A percentile compares a stretch with the other conserved stretches of the same genome.
Evolutionary conservation across 1,139 yeast genomes (phyloP).

Genomic region (Ogataea hybrid): DNA sequence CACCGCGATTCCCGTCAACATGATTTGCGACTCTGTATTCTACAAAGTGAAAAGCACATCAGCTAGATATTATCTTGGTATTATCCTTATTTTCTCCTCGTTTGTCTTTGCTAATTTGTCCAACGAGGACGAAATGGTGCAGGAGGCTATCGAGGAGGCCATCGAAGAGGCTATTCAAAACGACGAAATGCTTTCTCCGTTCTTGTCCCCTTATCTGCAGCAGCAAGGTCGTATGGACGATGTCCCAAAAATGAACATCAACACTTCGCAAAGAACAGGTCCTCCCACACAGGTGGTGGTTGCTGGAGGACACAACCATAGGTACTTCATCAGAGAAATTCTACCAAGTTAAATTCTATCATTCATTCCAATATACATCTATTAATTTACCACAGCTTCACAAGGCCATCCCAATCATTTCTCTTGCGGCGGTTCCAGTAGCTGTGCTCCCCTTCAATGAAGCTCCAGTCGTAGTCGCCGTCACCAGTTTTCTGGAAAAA

Average conservation of each 20-base stretch:
- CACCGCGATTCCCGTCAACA: conserved; percentile 52
- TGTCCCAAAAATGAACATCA: conserved; percentile 28
- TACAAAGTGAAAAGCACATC: conserved; percentile 37
- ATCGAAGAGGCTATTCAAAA: conserved; percentile 46
- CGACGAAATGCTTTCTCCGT: conserved; percentile 47
- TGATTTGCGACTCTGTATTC: conserved; percentile 42
- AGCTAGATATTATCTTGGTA: conserved; percentile 43
- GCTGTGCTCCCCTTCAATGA: conserved; percentile 57
- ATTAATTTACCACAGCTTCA: conserved; percentile 47
- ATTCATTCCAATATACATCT: conserved; percentile 4
- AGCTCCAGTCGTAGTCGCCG: conserved; percentile 53
- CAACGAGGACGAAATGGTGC: conserved; percentile 46
- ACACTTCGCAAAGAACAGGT: conserved; percentile 4
- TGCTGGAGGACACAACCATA: conserved; percentile 43
- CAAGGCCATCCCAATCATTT: conserved; percentile 57
- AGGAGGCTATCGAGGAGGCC: conserved; percentile 48
- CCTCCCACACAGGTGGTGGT: conserved; percentile 31
- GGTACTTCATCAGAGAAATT: conserved; percentile 39
- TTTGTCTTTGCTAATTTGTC: conserved; percentile 47
- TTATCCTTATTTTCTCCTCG: conserved; percentile 44
- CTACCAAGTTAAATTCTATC: not conserved
- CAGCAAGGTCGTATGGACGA: conserved; percentile 15
- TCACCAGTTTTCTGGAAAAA: conserved; percentile 57
- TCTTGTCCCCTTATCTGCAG: conserved; percentile 41
- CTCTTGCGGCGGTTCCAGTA: conserved; percentile 78